These are phyloP conservation scores for Crepidotus variabilis DNA, from an alignment of 768 basidiomycete genomes.

Conservation along the genomic window DNA sequence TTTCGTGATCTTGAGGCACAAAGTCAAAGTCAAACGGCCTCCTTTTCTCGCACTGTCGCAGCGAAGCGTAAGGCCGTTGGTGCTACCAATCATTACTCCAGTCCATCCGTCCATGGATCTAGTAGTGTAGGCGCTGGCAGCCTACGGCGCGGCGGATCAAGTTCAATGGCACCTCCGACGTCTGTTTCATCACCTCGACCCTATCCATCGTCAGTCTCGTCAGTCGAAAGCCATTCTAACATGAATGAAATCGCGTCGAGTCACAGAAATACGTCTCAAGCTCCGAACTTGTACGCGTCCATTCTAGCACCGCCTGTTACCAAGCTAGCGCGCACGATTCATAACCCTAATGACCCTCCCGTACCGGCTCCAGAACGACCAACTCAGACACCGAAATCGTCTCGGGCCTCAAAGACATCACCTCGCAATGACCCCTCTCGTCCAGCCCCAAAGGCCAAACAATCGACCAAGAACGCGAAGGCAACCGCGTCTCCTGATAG, in stretches of 20 bases:
- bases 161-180: slow-evolving; percentile 43
- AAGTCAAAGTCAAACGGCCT: slow-evolving; percentile 36
- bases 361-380: slow-evolving; percentile 49
- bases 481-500: slow-evolving; percentile 33
- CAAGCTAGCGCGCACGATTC: slow-evolving; percentile 77
- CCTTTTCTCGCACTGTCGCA: slow-evolving; percentile 49
- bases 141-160: slow-evolving; percentile 33
- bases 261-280: slow-evolving; percentile 31
- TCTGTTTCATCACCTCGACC: slow-evolving; percentile 39
- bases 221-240: slow-evolving; percentile 24
- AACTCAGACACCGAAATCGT: slow-evolving; percentile 36
- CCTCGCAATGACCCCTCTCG: slow-evolving; percentile 47
- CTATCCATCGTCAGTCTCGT: slow-evolving; percentile 33
- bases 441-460: slow-evolving; percentile 38
- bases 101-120: slow-evolving; percentile 47
- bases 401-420: slow-evolving; percentile 34
- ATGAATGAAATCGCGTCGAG: slow-evolving; percentile 28
- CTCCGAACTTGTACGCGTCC: slow-evolving; percentile 67
- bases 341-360: slow-evolving; percentile 69
- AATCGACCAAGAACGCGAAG: slow-evolving; percentile 27
- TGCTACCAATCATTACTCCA: slow-evolving; percentile 45
- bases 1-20: slow-evolving; percentile 73
- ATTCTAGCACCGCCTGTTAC: slow-evolving; percentile 74
- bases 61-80: slow-evolving; percentile 54
- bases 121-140: slow-evolving; percentile 25